A percentile compares a stretch with the other conserved stretches of the same genome.
Evolutionary conservation across 148 eudicot genomes (phyloP).

Genomic region (Vaccinium myrtillus): DNA sequence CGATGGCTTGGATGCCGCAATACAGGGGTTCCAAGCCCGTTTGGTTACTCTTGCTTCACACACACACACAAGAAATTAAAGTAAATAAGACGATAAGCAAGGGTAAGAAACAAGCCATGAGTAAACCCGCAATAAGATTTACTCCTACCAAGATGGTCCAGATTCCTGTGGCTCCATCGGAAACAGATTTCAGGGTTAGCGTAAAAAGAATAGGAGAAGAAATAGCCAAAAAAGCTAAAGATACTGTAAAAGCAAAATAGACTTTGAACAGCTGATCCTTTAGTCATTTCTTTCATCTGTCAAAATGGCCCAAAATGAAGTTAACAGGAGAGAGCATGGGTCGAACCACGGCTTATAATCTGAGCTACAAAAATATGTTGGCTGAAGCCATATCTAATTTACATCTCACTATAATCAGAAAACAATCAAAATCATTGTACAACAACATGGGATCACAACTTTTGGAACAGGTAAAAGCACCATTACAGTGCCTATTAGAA

Average conservation of each 20-base stretch:
- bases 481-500: slow-evolving; percentile 58
- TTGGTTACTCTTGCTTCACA: not conserved
- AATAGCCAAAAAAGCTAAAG: not conserved
- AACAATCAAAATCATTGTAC: slow-evolving; percentile 11
- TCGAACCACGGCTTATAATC: not conserved
- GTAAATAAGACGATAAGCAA: not conserved
- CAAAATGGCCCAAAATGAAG: not conserved
- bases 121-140: not conserved
- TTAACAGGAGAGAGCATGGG: not conserved
- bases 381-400: slow-evolving; percentile 19
- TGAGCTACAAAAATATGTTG: slow-evolving; percentile 21
- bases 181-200: not conserved
- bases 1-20: too few relatives aligned
- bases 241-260: not conserved
- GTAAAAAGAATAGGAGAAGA: not conserved
- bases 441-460: not conserved
- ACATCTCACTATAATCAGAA: slow-evolving; percentile 7
- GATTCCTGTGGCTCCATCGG: not conserved
- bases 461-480: not conserved
- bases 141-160: not conserved
- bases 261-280: not conserved
- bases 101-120: not conserved
- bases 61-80: not conserved
- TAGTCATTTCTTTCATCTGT: not conserved
- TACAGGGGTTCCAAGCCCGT: not conserved